These are phyloP conservation scores for Sinapis alba DNA, from an alignment of 441 rosid species.

Conservation along the genomic window DNA sequence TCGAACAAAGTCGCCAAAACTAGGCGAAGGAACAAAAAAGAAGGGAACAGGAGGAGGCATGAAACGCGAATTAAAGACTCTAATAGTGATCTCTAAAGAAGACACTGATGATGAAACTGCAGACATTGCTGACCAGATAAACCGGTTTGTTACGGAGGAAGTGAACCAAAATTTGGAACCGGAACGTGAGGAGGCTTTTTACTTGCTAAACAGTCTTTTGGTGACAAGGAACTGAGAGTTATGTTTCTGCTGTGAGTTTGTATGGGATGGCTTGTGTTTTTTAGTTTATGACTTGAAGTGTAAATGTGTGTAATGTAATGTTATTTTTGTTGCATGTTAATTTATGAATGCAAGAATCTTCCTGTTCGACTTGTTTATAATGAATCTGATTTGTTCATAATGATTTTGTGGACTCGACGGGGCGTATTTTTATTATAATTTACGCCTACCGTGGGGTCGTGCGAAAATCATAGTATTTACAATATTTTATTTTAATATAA, in stretches of 20 bases:
- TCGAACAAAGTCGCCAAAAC: conserved; percentile 92
- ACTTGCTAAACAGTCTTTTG: conserved; percentile 18
- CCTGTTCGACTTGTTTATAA: conserved; percentile 13
- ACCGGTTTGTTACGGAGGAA: conserved; percentile 28
- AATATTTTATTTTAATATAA: neutral
- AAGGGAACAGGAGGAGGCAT: conserved; percentile 44
- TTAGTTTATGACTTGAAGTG: conserved; percentile 36
- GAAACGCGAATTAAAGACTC: conserved; percentile 45
- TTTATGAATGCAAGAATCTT: conserved; percentile 25
- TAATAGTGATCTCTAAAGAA: conserved; percentile 34
- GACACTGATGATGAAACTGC: conserved; percentile 33
- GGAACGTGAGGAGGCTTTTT: conserved; percentile 10
- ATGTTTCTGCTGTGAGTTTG: conserved; percentile 20
- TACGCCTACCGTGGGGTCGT: neutral
- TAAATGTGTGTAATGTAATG: conserved; percentile 34
- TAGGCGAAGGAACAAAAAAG: conserved; percentile 69
- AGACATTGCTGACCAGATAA: conserved; percentile 35
- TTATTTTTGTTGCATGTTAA: conserved; percentile 12
- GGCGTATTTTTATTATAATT: neutral
- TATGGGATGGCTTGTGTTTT: conserved; percentile 16
- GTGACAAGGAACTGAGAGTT: neutral
- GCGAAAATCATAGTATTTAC: neutral
- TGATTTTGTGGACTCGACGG: neutral
- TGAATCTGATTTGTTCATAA: neutral
- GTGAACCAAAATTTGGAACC: conserved; percentile 37